Evolutionary conservation across 805 yeast species (phyloP), one percentile per base, ranked within the genome.

Genomic region (Wickerhamiella occidentalis): DNA sequence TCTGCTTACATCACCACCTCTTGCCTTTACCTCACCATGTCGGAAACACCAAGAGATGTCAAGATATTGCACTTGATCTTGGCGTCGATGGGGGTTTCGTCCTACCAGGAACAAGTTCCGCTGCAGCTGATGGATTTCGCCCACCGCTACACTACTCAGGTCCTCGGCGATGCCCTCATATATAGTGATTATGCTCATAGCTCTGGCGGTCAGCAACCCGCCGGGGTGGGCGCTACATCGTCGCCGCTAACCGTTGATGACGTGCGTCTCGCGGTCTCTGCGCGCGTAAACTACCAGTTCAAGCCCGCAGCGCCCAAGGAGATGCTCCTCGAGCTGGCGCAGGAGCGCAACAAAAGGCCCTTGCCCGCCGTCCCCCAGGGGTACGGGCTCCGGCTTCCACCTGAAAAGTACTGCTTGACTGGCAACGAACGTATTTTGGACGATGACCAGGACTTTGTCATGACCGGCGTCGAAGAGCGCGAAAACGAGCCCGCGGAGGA

Each of bases 101-200:
- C 82, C 52, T 92, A 90, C 66, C 95, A 92, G 63, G 97, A 92
- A 61, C 94, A 87, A 51, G 97, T 92, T 2, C 96, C 97, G 0
- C 65, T 94, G 21, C 97, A 92, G 64, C 71, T 92, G 51, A 86
- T 94, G 95, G 98, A 92, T 64, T 92, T 92, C 69, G 97, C 98
- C 12, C 82, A 85, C 66, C 58, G 73, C 54, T 92, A 92, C 70
- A 86, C 98, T 3, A 73, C 82, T 21, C 81, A 87, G 4, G 82
- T 92, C 2, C 67, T 94, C 51, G 84, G 83, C 59, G 98, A 94
- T 64, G 96, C 98, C 0, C 75, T 85, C 48, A 71, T 83, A 2
- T 92, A 88, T 65, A 82, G 79, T 53, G 98, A 92, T 62, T 95
- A 92, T 59, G 66, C 74, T 17, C 56, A 61, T 51, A 55, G 63